These are phyloP conservation scores for Cystobasidium sp. DNA, from an alignment of 1,284 basidiomycete species.

Conservation along the genomic window DNA sequence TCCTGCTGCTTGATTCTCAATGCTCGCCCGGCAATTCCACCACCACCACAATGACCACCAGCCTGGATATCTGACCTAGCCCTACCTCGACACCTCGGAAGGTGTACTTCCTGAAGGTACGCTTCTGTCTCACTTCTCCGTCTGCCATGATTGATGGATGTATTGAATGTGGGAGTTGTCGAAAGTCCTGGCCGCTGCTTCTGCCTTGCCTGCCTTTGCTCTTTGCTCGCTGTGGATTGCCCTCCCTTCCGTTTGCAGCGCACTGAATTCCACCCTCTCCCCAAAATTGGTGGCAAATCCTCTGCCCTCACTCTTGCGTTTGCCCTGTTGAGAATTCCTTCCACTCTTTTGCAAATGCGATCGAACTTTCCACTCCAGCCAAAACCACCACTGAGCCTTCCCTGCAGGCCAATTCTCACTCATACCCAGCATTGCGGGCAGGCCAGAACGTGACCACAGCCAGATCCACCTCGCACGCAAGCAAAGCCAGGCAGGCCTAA, in stretches of 20 bases:
- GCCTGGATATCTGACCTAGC: neutral
- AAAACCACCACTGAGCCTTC: neutral
- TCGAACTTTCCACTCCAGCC: neutral
- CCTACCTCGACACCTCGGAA: constrained; percentile 86
- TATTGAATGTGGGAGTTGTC: neutral
- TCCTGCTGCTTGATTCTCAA: no score
- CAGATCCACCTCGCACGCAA: neutral
- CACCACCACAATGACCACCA: constrained; percentile 18
- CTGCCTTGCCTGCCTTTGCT: no score
- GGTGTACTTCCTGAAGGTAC: constrained; percentile 98
- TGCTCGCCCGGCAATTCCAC: neutral
- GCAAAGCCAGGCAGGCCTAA: neutral
- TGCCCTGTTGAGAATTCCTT: neutral
- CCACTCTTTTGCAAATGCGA: neutral
- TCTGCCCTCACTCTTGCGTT: neutral
- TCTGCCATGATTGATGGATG: constrained; percentile 51
- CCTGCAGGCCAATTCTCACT: neutral
- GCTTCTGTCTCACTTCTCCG: constrained; percentile 64
- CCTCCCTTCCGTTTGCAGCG: neutral
- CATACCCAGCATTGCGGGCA: neutral
- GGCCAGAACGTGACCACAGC: neutral
- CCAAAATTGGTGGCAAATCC: constrained; percentile 11
- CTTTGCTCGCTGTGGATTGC: no score
- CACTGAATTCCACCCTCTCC: neutral
- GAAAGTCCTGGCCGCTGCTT: neutral